Evolutionary conservation across 163 green algal species (phyloP), one percentile per base, ranked within the genome.

Genomic region (Coccomyxa subellipsoidea): DNA sequence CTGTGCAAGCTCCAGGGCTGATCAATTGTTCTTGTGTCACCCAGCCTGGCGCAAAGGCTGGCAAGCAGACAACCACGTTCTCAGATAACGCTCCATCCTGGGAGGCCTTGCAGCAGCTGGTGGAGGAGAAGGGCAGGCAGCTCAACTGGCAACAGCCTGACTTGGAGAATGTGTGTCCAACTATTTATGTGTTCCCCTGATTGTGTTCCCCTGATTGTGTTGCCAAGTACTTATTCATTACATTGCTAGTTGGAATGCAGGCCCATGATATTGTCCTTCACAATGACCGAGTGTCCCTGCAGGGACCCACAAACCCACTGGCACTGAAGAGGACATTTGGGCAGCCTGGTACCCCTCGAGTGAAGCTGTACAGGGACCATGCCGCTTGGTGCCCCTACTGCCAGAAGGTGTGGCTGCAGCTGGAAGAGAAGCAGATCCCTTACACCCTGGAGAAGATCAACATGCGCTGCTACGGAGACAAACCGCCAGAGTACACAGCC

Each of bases 381-480:
- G 80, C 80, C 10, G 70, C 77, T 34, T 66, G 69, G 83, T 80
- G 90, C 69, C 88, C 88, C 32, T 94, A 92, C 81, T 93, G 92
- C 80, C 89, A 95, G 81, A 92, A 93, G 70, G 87, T 96, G 2
- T 93, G 91, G 84, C 85, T 95, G 76, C 88, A 94, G 83, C 83
- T 97, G 37, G 92, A 96, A 83, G 91, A 95, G 70, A 97, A 96
- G 85, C 86, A 87, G 21, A 93, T 96, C 38, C 94, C 95, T 0
- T 97, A 96, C 80, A 86, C 78, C 21, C 85, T 96, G 6, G 91
- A 96, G 76, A 96, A 97, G 82, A 96, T 98, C 92, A 98, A 97
- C 89, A 98, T 99, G 95, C 85, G 94, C 88, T 98, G 94, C 90
- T 99, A 98, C 81, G 95, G 96, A 7, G 89, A 94, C 84, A 99